Conservation (phyloP, 257 asterid species). For the Rubia yunnanensis region DNA sequence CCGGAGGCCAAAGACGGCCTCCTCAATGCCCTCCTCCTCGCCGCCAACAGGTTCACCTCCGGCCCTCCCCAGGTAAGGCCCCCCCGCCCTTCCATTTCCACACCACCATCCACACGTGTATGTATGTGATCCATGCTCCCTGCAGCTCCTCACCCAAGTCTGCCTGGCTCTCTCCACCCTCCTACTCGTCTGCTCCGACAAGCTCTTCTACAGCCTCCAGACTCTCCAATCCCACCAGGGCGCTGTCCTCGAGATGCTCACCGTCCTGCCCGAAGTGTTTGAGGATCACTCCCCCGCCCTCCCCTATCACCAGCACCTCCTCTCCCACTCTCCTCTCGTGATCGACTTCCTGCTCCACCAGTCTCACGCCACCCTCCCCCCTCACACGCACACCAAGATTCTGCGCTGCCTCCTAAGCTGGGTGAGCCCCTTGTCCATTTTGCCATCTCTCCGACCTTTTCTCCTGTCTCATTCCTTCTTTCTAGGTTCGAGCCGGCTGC, state of each 20-base stretch:
- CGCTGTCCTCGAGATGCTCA: slow-evolving; percentile 74
- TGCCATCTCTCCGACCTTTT: slow-evolving; percentile 1
- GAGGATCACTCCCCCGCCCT: slow-evolving; percentile 57
- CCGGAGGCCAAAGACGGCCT: slow-evolving; percentile 65
- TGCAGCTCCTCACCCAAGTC: slow-evolving; percentile 85
- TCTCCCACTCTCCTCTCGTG: slow-evolving; percentile 64
- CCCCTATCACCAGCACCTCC: slow-evolving; percentile 51
- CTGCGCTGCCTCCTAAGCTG: slow-evolving; percentile 88
- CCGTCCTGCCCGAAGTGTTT: slow-evolving; percentile 79
- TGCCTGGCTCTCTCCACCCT: slow-evolving; percentile 85
- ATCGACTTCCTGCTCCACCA: slow-evolving; percentile 79
- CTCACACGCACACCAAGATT: slow-evolving; percentile 57
- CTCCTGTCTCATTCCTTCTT: neutral
- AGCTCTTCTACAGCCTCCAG: slow-evolving; percentile 74
- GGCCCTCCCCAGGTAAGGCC: slow-evolving; percentile 82
- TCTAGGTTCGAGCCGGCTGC: slow-evolving; percentile 93
- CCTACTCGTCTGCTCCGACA: slow-evolving; percentile 62
- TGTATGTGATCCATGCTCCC: neutral
- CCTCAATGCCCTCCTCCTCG: slow-evolving; percentile 64
- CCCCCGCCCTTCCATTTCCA: neutral
- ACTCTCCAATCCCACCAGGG: slow-evolving; percentile 54
- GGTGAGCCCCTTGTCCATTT: slow-evolving; percentile 42
- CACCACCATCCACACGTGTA: neutral
- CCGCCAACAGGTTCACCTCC: slow-evolving; percentile 68
- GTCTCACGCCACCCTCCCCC: slow-evolving; percentile 36